phyloP scores from a whole-genome alignment of 2,329 filamentous ascomycete genomes.

The Endoconidiophora laricicola region DNA sequence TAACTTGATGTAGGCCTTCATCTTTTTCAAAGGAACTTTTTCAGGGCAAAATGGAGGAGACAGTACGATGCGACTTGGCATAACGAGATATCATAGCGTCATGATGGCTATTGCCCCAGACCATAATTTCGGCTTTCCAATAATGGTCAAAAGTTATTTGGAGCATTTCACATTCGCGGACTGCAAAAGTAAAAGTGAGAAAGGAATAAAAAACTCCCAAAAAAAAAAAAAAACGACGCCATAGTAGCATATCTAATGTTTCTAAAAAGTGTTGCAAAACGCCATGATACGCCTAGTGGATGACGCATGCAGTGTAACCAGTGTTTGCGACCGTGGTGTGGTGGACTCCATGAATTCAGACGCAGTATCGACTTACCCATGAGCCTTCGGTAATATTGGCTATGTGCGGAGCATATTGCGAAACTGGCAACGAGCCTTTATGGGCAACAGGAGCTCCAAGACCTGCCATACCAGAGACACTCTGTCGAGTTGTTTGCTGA shows the following conservation, averaged over 20 bases:
- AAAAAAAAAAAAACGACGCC: too few species aligned
- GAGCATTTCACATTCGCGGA: too few species aligned
- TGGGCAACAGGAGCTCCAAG: conserved; percentile 37
- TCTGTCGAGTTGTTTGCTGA: conserved; percentile 29
- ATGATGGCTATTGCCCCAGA: too few species aligned
- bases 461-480: conserved; percentile 47
- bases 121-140: too few species aligned
- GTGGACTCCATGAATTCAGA: background rate
- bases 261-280: background rate
- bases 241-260: background rate
- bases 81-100: too few species aligned
- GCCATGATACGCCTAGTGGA: background rate
- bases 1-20: too few species aligned
- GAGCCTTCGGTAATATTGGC: conserved; percentile 65
- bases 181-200: too few species aligned
- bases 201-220: too few species aligned
- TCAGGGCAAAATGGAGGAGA: too few species aligned
- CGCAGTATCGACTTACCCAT: conserved; percentile 47
- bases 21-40: too few species aligned
- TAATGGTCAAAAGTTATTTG: too few species aligned
- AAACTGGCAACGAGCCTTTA: conserved; percentile 44
- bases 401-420: conserved; percentile 66
- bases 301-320: conserved; percentile 9
- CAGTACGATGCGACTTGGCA: too few species aligned
- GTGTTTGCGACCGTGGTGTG: background rate